Evolutionary conservation across 2,329 filamentous ascomycete genomes (phyloP).

Genomic region (Beauveria australis): DNA sequence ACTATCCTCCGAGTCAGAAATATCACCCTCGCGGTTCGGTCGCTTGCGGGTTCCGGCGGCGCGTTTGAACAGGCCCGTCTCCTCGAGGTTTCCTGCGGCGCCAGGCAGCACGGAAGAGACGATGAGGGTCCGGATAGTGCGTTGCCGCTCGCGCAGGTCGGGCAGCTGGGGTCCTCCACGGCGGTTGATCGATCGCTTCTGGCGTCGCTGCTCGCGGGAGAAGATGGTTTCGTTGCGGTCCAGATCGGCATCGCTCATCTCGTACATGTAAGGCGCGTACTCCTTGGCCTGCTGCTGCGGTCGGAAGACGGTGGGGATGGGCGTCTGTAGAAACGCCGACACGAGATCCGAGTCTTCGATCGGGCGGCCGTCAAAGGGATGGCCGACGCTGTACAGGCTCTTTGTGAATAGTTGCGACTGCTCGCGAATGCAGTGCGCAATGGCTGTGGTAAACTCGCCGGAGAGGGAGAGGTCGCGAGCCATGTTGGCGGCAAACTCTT

Average conservation of each 20-base stretch:
- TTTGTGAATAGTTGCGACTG: constrained; percentile 91
- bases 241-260: constrained; percentile 82
- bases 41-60: constrained; percentile 55
- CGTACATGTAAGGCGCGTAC: constrained; percentile 86
- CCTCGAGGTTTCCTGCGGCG: constrained; percentile 69
- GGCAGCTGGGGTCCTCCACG: constrained; percentile 86
- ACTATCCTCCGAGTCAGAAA: constrained; percentile 84
- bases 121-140: constrained; percentile 85
- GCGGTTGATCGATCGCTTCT: constrained; percentile 92
- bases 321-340: constrained; percentile 76
- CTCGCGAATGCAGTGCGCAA: constrained; percentile 95
- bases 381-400: constrained; percentile 84
- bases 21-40: constrained; percentile 53
- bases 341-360: constrained; percentile 88
- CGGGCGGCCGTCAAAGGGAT: constrained; percentile 89
- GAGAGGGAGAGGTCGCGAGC: constrained; percentile 81
- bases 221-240: constrained; percentile 89
- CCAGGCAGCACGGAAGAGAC: constrained; percentile 91
- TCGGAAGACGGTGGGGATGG: constrained; percentile 74
- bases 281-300: constrained; percentile 91
- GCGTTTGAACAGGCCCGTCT: constrained; percentile 80
- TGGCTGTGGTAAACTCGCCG: constrained; percentile 93
- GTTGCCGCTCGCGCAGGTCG: constrained; percentile 91
- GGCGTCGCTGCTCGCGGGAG: constrained; percentile 83
- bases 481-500: constrained; percentile 89